Evolutionary conservation across 73 alveolate species (phyloP).

Genomic region (Paramecium sonneborni): DNA sequence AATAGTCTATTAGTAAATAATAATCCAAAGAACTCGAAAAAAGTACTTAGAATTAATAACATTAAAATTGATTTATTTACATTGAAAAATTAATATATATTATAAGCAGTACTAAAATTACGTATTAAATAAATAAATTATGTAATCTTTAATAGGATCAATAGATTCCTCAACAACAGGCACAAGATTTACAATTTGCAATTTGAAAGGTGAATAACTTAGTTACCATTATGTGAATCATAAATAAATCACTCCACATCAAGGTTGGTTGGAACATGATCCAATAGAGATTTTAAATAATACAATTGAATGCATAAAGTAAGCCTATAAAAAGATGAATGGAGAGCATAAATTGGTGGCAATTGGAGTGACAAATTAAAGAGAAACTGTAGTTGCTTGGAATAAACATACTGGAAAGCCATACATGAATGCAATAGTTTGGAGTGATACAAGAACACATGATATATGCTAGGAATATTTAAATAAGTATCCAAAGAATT

Average conservation of each 20-base stretch:
- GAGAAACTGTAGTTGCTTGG: conserved; percentile 90
- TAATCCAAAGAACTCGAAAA: background rate
- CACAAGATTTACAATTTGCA: background rate
- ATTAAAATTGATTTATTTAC: background rate
- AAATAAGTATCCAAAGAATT: conserved; percentile 61
- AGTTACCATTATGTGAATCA: conserved; percentile 46
- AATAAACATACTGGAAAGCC: conserved; percentile 76
- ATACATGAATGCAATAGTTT: conserved; percentile 82
- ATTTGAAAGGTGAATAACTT: background rate
- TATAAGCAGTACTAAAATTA: background rate
- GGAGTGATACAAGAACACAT: conserved; percentile 82
- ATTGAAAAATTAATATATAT: background rate
- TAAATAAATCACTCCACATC: conserved; percentile 76
- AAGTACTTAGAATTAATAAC: background rate
- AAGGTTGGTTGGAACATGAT: conserved; percentile 88
- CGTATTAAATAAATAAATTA: background rate
- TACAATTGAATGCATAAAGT: conserved; percentile 60
- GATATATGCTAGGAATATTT: conserved; percentile 67
- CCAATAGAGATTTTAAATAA: conserved; percentile 76
- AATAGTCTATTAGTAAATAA: background rate
- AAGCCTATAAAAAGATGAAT: conserved; percentile 47
- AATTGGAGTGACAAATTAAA: conserved; percentile 82
- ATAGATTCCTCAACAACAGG: conserved; percentile 18
- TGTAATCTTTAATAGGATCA: background rate
- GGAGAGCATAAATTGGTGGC: conserved; percentile 55